Conservation (phyloP, 805 yeast species). For the Kregervanrija fluxuum region DNA sequence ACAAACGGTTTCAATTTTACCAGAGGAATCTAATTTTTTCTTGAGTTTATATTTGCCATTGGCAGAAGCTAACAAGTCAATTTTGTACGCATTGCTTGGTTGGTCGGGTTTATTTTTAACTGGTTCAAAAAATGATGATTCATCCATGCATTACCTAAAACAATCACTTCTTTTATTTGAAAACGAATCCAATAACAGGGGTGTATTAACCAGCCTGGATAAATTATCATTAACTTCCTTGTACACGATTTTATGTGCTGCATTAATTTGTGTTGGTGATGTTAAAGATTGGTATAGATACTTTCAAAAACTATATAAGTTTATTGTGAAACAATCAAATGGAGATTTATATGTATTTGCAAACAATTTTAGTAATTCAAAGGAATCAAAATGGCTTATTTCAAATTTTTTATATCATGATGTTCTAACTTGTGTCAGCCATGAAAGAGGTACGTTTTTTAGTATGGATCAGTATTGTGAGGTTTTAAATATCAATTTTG, state of each 20-base stretch:
- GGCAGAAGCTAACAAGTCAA: constrained; percentile 40
- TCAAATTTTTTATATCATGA: constrained; percentile 33
- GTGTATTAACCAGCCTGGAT: constrained; percentile 3
- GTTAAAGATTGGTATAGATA: constrained; percentile 15
- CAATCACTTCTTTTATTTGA: constrained; percentile 1
- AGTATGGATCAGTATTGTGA: constrained; percentile 24
- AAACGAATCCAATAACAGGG: background rate
- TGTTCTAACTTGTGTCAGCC: constrained; percentile 28
- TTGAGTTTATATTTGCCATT: constrained; percentile 45
- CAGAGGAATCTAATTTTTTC: constrained; percentile 41
- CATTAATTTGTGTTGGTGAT: constrained; percentile 21
- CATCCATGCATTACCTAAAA: constrained; percentile 2
- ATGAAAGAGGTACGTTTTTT: constrained; percentile 29
- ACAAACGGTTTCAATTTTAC: constrained; percentile 42
- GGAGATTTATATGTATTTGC: constrained; percentile 15
- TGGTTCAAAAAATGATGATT: constrained; percentile 5
- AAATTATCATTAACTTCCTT: constrained; percentile 15
- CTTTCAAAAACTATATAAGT: constrained; percentile 13
- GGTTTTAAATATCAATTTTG: constrained; percentile 13
- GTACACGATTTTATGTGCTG: constrained; percentile 17
- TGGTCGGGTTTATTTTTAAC: constrained; percentile 38
- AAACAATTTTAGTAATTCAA: constrained; percentile 18
- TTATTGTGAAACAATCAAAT: constrained; percentile 19
- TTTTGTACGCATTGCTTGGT: constrained; percentile 42
- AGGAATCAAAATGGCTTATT: constrained; percentile 29